Evolutionary conservation across 2,329 filamentous ascomycete species (phyloP), one percentile per base, ranked within the genome.

Genomic region (Lojkania enalia): DNA sequence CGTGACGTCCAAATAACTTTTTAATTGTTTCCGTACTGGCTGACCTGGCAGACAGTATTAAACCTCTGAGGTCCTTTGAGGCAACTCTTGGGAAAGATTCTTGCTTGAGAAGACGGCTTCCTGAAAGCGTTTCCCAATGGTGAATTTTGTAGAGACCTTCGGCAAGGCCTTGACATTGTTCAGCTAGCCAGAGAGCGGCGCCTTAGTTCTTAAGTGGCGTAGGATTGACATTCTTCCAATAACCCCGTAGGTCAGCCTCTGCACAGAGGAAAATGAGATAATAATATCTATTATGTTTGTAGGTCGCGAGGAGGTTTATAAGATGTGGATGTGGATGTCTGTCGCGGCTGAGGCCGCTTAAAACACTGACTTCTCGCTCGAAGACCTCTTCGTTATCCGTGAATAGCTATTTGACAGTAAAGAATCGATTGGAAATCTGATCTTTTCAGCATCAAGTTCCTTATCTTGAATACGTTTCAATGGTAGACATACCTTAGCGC

Each of bases 1-100:
- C 61, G 31, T 70, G 63, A 3, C 65, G 53, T 2, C 51, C 54
- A 27, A 27, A 27, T 27, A n/a, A n/a, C n/a, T n/a, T n/a, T 27
- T 27, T 27, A 7, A 27, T 7, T 27, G n/a, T 27, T 7, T 27
- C 23, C n/a, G 23, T 27, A n/a, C 7, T 27, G 7, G 7, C 23
- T 7, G 7, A 7, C 23, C 7, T 27, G 23, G n/a, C 7, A 27
- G n/a, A 7, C 23, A 27, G 7, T n/a, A 7, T 27, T n/a, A 7
- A n/a, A 27, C 23, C n/a, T n/a, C 23, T 27, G 23, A 7, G 23
- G 23, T 27, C n/a, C 7, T 27, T 27, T 27, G 23, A 27, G n/a
- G 23, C 7, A n/a, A 27, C 23, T 27, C 23, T 27, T 7, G 23
- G 7, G 23, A 27, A 27, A 7, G 7, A n/a, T 27, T 27, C n/a